Conservation (phyloP, 2,329 filamentous ascomycete species). For the Fusarium goolgardi region DNA sequence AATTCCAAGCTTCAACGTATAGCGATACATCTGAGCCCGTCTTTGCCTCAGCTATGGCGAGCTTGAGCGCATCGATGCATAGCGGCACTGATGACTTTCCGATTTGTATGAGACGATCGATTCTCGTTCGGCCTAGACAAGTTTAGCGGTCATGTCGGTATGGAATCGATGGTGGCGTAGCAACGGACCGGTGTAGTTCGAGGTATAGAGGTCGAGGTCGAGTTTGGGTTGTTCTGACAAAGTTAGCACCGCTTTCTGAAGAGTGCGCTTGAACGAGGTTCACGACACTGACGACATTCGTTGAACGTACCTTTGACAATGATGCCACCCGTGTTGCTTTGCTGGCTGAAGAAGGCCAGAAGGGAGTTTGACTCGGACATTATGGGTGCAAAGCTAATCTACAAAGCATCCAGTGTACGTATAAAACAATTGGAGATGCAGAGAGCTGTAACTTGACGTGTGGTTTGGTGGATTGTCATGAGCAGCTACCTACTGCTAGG, state of each 20-base stretch:
- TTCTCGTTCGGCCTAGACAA: slow-evolving; percentile 77
- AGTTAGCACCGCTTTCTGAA: slow-evolving; percentile 25
- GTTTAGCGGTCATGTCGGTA: slow-evolving; percentile 20
- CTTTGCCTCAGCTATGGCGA: slow-evolving; percentile 81
- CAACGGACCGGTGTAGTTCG: slow-evolving; percentile 82
- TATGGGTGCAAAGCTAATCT: slow-evolving; percentile 27
- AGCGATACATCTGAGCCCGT: slow-evolving; percentile 75
- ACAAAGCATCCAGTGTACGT: slow-evolving; percentile 6
- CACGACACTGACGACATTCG: slow-evolving; percentile 8
- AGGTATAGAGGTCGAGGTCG: slow-evolving; percentile 89
- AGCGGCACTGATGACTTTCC: slow-evolving; percentile 81
- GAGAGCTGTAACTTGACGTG: slow-evolving; percentile 41
- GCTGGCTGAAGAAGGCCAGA: slow-evolving; percentile 59
- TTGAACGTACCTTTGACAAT: slow-evolving; percentile 60
- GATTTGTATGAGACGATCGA: slow-evolving; percentile 84
- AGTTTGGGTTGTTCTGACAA: slow-evolving; percentile 81
- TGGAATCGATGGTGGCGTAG: neutral
- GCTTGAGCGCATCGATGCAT: slow-evolving; percentile 81
- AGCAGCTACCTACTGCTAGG: slow-evolving; percentile 23
- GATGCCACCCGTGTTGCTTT: slow-evolving; percentile 59
- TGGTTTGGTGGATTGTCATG: slow-evolving; percentile 30
- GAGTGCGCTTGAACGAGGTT: slow-evolving; percentile 1
- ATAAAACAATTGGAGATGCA: slow-evolving; percentile 14
- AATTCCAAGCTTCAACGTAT: slow-evolving; percentile 76
- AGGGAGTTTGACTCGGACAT: slow-evolving; percentile 55